Evolutionary conservation across 1,284 basidiomycete genomes (phyloP).

Genomic region (Pisolithus thermaeus): DNA sequence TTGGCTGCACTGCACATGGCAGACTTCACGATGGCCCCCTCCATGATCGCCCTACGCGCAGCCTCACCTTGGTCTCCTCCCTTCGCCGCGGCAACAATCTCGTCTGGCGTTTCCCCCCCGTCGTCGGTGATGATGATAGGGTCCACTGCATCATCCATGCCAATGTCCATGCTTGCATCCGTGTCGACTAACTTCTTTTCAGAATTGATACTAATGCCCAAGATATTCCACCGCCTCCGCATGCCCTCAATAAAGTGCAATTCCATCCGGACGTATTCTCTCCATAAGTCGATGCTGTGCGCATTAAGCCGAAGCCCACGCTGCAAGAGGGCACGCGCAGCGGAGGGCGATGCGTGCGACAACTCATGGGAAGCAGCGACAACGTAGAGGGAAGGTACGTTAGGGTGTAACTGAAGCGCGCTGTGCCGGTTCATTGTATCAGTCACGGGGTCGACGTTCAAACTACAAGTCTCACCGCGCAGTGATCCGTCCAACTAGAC

Average conservation of each 20-base stretch:
- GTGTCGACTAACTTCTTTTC: constrained; percentile 25
- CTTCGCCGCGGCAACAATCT: constrained; percentile 25
- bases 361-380: constrained; percentile 85
- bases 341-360: constrained; percentile 68
- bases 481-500: constrained; percentile 73
- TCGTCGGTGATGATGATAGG: constrained; percentile 15
- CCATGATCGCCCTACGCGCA: constrained; percentile 57
- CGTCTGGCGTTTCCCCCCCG: constrained; percentile 18
- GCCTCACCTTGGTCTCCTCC: constrained; percentile 39
- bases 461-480: constrained; percentile 49
- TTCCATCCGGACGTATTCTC: constrained; percentile 89
- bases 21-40: constrained; percentile 66
- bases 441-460: neutral
- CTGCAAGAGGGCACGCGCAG: constrained; percentile 81
- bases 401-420: constrained; percentile 84
- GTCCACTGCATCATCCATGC: constrained; percentile 22
- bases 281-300: constrained; percentile 72
- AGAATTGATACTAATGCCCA: constrained; percentile 48
- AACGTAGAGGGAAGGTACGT: constrained; percentile 76
- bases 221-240: constrained; percentile 73
- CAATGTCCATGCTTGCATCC: constrained; percentile 14
- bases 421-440: constrained; percentile 35
- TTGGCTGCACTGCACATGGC: constrained; percentile 60
- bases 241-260: constrained; percentile 84
- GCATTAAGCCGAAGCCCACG: constrained; percentile 78